Evolutionary conservation across 1,284 basidiomycete genomes (phyloP), one percentile per base, ranked within the genome.

Genomic region (Malassezia restricta): DNA sequence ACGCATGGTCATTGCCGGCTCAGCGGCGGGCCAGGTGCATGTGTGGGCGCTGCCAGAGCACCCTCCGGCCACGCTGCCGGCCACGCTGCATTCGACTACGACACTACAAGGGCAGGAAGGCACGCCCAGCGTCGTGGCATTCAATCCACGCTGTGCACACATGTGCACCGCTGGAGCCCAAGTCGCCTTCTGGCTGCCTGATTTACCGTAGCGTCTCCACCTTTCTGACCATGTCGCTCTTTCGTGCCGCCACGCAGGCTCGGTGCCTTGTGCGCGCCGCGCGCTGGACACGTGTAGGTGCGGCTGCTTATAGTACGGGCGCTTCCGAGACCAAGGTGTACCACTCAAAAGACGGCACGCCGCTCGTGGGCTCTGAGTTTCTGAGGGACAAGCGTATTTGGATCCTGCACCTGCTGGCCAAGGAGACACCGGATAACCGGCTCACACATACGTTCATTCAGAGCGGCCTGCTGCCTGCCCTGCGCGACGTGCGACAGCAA

Each of bases 401-500:
- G 40, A 44, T 62, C 9, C 54, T 72, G 24, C 57, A 55, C 24
- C 52, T 72, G 43, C 48, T 65, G 3, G 63, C 57, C 41, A 54
- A 58, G 7, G 58, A 68, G 43, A 74, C 68, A 6, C 60, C 78
- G 29, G 87, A 89, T 73, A 85, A 80, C 64, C 80, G 86, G 11
- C 75, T 88, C 38, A 84, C 83, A 0, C 76, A 78, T 35, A 72
- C 74, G 6, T 76, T 87, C 48, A 62, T 66, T 49, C 77, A 79
- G 49, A 73, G 77, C 15, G 85, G 79, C 0, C 63, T 88, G 28
- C 77, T 80, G 53, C 83, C 84, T 20, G 84, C 86, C 2, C 77
- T 94, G 33, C 82, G 87, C 63, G 73, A 76, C 12, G 84, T 92
- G 8, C 87, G 92, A 73, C 74, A 76, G 24, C 79, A 85, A 61